Percentiles rank a stretch among this genome's conserved stretches.
These are phyloP conservation scores for Termitomyces sp. DNA, from an alignment of 768 basidiomycete species.

Conservation along the genomic window DNA sequence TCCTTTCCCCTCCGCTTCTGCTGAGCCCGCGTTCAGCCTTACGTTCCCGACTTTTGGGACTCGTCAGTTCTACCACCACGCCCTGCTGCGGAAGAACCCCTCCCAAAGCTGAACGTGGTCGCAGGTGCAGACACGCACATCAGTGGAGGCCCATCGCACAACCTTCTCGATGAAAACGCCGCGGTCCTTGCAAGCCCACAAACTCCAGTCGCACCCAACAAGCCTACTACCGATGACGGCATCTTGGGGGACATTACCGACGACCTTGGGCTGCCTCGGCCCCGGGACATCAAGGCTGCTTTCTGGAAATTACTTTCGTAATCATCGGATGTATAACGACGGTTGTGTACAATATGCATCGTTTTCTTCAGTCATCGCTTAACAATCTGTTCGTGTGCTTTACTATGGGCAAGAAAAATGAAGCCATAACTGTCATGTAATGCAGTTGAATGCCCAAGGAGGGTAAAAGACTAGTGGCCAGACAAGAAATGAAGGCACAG, in stretches of 20 bases:
- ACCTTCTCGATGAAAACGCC: slow-evolving; percentile 22
- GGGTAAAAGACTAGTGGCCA: too few relatives aligned
- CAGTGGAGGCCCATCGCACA: slow-evolving; percentile 36
- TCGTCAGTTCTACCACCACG: slow-evolving; percentile 22
- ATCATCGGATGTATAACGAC: background rate
- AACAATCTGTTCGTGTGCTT: too few relatives aligned
- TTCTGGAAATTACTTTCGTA: slow-evolving; percentile 29
- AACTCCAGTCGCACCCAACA: slow-evolving; percentile 3
- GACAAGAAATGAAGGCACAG: too few relatives aligned
- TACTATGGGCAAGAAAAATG: too few relatives aligned
- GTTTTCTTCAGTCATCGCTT: background rate
- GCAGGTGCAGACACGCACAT: slow-evolving; percentile 34
- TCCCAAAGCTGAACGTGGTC: slow-evolving; percentile 43
- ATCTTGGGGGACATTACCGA: slow-evolving; percentile 42
- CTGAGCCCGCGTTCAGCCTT: slow-evolving; percentile 31
- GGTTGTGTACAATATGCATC: background rate
- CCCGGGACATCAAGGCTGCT: slow-evolving; percentile 25
- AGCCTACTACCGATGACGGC: slow-evolving; percentile 22
- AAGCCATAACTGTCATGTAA: too few relatives aligned
- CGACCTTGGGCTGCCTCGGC: slow-evolving; percentile 40
- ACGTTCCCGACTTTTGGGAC: slow-evolving; percentile 43
- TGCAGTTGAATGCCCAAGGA: too few relatives aligned
- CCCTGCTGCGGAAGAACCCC: slow-evolving; percentile 18
- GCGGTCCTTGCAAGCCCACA: slow-evolving; percentile 14
- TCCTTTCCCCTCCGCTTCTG: slow-evolving; percentile 7